phyloP scores from a whole-genome alignment of 2,329 filamentous ascomycete species.

The Thermothelomyces thermophilus region DNA sequence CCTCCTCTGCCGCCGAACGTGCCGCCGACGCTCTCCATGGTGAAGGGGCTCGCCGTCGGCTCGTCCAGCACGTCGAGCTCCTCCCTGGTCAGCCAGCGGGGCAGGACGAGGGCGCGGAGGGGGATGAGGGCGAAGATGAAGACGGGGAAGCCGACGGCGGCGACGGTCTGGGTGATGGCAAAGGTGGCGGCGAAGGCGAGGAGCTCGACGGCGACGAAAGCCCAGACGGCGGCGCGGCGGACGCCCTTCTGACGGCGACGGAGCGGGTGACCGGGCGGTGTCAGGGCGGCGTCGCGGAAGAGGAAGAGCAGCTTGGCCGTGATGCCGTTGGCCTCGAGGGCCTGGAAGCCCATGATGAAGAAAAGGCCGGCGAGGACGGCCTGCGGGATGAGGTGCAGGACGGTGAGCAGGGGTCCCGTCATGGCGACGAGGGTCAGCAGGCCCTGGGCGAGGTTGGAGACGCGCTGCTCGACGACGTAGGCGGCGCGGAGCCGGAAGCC shows the following conservation, averaged over 20 bases:
- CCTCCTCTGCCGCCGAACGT: constrained; percentile 43
- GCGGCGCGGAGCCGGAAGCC: constrained; percentile 43
- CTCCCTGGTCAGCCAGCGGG: constrained; percentile 50
- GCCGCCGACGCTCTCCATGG: constrained; percentile 69
- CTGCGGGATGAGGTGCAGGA: constrained; percentile 71
- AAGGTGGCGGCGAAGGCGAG: constrained; percentile 70
- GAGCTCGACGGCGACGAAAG: constrained; percentile 62
- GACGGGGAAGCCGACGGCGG: constrained; percentile 73
- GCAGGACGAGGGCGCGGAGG: constrained; percentile 56
- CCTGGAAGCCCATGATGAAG: constrained; percentile 79
- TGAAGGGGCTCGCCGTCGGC: constrained; percentile 69
- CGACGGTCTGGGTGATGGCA: constrained; percentile 74
- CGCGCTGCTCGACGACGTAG: constrained; percentile 70
- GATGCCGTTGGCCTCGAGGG: constrained; percentile 69
- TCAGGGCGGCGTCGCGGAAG: constrained; percentile 56
- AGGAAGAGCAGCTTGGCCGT: constrained; percentile 69
- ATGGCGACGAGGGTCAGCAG: constrained; percentile 73
- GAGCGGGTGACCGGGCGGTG: constrained; percentile 52
- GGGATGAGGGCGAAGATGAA: constrained; percentile 66
- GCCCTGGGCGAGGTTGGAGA: constrained; percentile 72
- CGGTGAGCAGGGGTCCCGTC: constrained; percentile 65
- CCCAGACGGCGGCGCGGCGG: constrained; percentile 61
- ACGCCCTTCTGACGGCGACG: constrained; percentile 37
- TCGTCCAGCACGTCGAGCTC: constrained; percentile 61
- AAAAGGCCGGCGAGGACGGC: constrained; percentile 75